Evolutionary conservation across 2,329 filamentous ascomycete genomes (phyloP), one percentile per base, ranked within the genome.

Genomic region (Knoxdaviesia proteae): DNA sequence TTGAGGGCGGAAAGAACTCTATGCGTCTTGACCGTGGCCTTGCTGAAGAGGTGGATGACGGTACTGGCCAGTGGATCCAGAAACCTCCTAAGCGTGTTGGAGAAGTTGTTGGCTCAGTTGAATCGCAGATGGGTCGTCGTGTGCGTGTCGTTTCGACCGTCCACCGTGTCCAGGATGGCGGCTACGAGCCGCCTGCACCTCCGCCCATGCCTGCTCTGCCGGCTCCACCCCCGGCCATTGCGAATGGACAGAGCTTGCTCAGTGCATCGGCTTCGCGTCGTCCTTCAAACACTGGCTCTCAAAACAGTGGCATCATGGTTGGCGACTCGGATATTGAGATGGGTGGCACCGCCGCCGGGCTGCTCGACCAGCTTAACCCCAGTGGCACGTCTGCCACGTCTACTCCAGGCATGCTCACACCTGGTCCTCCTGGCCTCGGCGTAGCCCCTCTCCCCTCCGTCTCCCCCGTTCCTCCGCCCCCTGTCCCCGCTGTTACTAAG

Each of bases 141-240:
- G 20, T 20, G 20, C 20, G 20, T 20, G 64, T 69, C 31, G 71
- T 81, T 42, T 70, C 75, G 41, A 67, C 71, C 30, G 67, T 88
- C 6, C 68, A 72, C 35, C 77, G 83, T 39, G 68, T 92, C 38
- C 76, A 90, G 52, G 80, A 82, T 52, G 86, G 84, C 40, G 84
- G 84, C 3, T 75, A 69, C 47, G 71, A 84, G 57, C 74, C 84
- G 47, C 69, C 67, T 6, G 61, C 60, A 5, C 65, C 69, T 3
- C 63, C 68, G 48, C 63, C 58, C 5, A 52, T 53, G 36, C 56
- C 55, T 3, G 51, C 54, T 29, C 53, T 58, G 35, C 31, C 36
- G n/a, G 36, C 35, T 9, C 53, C 51, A n/a, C 49, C 52, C 1
- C 48, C 50, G 9, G 47, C 49, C 5, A 20, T 20, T 20, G 20